Base-by-base conservation (phyloP, 768 basidiomycete genomes). In the Pleurotus sapidus region DNA sequence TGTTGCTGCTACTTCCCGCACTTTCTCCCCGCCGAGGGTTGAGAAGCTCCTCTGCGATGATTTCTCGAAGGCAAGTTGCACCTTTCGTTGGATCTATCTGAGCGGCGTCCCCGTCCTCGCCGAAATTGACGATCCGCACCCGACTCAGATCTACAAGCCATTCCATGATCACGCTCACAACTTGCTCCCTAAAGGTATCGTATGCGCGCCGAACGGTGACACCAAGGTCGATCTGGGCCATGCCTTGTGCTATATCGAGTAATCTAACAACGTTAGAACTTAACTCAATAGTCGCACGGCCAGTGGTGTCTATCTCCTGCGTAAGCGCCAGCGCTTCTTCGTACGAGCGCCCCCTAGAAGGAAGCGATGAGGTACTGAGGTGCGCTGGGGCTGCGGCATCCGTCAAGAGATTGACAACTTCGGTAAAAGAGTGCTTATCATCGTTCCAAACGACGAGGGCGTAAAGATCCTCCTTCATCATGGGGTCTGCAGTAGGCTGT, bases 361-460 rank as follows among this genome's bases (percentile, higher is more conserved):
- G 38, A 24, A 18, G 42, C 14, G 51, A 40, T 5, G 51, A 39
- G 20, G 37, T 54, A 23, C 39, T 42, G 20, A 54, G 51, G 42
- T 54, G 51, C 14, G 51, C 39, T 18, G 42, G 37, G 56, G 72
- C 72, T 0, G 79, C 78, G 64, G 80, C 70, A 46, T 89, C 89
- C 57, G 79, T 77, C 5, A 92, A 72, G 42, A 93, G 80, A 59
- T 84, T 81, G 60, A 88, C 88, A 55, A 97, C 87, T 65, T 98
- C 94, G 50, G 89, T 87, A 64, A 88, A 90, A 0, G 93, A 94
- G 70, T 98, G 97, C 64, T 95, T 96, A 70, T 99, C 97, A 70
- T 97, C 95, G 73, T 95, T 95, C 95, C 95, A 98, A 4, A 98
- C 72, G 24, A 96, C 77, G 57, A 98, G 79, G 45, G 89, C 87